These are phyloP conservation scores for Hanseniaspora gamundiae DNA, from an alignment of 1,139 yeast species.

Conservation along the genomic window DNA sequence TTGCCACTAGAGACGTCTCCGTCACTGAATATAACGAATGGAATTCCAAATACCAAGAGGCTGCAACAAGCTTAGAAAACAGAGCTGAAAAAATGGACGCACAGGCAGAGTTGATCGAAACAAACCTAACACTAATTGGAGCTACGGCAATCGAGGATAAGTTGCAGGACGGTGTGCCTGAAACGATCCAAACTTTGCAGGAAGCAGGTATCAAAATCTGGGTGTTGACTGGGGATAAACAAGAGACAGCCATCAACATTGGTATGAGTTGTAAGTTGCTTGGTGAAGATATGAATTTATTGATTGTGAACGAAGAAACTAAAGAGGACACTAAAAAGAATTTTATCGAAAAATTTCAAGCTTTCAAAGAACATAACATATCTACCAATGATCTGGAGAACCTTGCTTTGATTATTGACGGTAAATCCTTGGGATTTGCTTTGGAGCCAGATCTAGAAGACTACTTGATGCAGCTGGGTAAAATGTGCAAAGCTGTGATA, in stretches of 20 bases:
- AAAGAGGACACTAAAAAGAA: conserved; percentile 64
- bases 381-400: conserved; percentile 64
- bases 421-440: conserved; percentile 78
- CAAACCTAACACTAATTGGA: conserved; percentile 67
- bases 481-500: conserved; percentile 84
- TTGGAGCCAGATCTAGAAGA: conserved; percentile 73
- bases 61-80: conserved; percentile 69
- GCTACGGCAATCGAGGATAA: conserved; percentile 99
- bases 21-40: conserved; percentile 68
- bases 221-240: conserved; percentile 97
- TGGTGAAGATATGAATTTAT: conserved; percentile 90
- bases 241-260: conserved; percentile 97
- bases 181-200: conserved; percentile 86
- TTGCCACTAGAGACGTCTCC: conserved; percentile 73
- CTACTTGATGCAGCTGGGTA: conserved; percentile 65
- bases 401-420: conserved; percentile 86
- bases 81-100: conserved; percentile 68
- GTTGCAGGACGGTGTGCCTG: conserved; percentile 96
- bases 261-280: conserved; percentile 95
- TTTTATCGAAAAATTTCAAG: conserved; percentile 61
- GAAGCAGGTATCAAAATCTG: conserved; percentile 94
- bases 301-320: conserved; percentile 77
- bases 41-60: conserved; percentile 50
- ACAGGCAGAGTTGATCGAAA: conserved; percentile 79
- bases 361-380: conserved; percentile 55